Evolutionary conservation across 257 asterid genomes (phyloP).

Genomic region (Oldenlandia corymbosa): DNA sequence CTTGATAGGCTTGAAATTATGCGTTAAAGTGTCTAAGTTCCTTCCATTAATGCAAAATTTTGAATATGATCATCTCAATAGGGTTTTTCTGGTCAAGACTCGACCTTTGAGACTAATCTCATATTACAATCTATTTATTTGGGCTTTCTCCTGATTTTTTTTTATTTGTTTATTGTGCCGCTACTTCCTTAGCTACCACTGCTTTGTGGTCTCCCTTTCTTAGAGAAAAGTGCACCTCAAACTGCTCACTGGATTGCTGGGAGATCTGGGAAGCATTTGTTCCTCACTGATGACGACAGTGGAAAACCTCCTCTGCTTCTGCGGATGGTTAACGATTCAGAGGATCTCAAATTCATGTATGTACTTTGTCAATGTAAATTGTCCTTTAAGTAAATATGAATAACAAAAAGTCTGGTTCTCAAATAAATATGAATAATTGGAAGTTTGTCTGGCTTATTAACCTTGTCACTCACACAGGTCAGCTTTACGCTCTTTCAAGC

Average conservation of each 20-base stretch:
- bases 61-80: background rate
- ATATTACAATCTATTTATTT: background rate
- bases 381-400: background rate
- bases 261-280: slow-evolving; percentile 89
- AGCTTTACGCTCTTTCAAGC: slow-evolving; percentile 75
- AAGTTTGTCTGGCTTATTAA: background rate
- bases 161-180: background rate
- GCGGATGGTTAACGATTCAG: slow-evolving; percentile 71
- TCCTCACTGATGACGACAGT: slow-evolving; percentile 69
- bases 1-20: background rate
- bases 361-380: slow-evolving; percentile 22
- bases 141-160: background rate
- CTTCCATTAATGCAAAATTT: background rate
- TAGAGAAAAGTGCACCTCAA: slow-evolving; percentile 76
- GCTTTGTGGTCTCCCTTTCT: slow-evolving; percentile 80
- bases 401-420: background rate
- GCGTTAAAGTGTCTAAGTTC: background rate
- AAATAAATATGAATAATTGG: background rate
- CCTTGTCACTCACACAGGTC: slow-evolving; percentile 41
- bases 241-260: slow-evolving; percentile 87
- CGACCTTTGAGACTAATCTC: background rate
- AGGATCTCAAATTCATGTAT: slow-evolving; percentile 67
- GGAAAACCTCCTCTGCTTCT: slow-evolving; percentile 82
- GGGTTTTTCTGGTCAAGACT: background rate
- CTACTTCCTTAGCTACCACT: slow-evolving; percentile 58